These are phyloP conservation scores for Lentinula lateritia DNA, from an alignment of 768 basidiomycete species.

Conservation along the genomic window DNA sequence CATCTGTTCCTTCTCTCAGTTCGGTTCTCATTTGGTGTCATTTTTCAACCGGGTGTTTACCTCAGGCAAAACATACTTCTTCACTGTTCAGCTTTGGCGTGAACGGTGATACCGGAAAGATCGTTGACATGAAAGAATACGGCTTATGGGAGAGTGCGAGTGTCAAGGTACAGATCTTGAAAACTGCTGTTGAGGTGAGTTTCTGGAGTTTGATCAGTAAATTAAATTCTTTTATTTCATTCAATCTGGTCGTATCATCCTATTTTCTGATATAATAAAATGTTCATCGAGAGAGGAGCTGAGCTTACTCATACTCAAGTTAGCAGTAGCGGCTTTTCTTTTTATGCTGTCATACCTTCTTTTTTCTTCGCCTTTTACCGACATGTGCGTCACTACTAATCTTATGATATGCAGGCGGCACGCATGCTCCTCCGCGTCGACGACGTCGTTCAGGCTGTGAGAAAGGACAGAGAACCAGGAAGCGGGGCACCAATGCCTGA, in stretches of 20 bases:
- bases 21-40: neutral
- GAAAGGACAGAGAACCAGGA: conserved; percentile 63
- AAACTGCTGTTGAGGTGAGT: conserved; percentile 90
- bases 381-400: neutral
- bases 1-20: neutral
- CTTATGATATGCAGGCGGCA: conserved; percentile 50
- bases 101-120: conserved; percentile 93
- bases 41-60: neutral
- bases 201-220: neutral
- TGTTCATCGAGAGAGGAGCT: no score
- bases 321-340: no score
- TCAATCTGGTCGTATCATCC: no score
- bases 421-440: conserved; percentile 90
- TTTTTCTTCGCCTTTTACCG: neutral
- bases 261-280: no score
- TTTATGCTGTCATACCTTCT: no score
- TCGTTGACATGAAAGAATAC: conserved; percentile 92
- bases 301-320: no score
- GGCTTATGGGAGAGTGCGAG: conserved; percentile 94
- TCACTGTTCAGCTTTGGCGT: conserved; percentile 92
- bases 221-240: no score
- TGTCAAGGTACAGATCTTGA: conserved; percentile 94
- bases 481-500: conserved; percentile 42
- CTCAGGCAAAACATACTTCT: conserved; percentile 89
- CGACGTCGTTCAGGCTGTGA: conserved; percentile 87